phyloP scores from a whole-genome alignment of 2,329 filamentous ascomycete species.

The Cordyceps fumosorosea region DNA sequence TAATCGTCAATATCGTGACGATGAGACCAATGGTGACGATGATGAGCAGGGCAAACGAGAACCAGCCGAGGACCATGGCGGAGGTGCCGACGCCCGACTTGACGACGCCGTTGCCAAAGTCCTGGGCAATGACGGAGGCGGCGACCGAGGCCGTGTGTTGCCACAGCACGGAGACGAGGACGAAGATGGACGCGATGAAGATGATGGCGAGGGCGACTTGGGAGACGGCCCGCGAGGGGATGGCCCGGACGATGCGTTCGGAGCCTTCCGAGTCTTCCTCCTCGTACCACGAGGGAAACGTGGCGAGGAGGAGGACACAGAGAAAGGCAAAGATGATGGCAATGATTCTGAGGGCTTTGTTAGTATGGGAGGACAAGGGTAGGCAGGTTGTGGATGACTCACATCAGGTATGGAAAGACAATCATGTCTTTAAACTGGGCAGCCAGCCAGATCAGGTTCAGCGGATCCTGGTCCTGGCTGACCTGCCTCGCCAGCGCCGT shows the following conservation, averaged over 20 bases:
- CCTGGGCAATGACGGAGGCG: slow-evolving; percentile 86
- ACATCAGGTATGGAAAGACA: slow-evolving; percentile 96
- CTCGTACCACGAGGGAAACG: slow-evolving; percentile 96
- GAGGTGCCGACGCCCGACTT: slow-evolving; percentile 83
- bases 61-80: slow-evolving; percentile 97
- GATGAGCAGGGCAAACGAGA: slow-evolving; percentile 87
- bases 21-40: slow-evolving; percentile 91
- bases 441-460: slow-evolving; percentile 96
- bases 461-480: slow-evolving; percentile 82
- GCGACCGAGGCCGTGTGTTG: slow-evolving; percentile 96
- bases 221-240: slow-evolving; percentile 85
- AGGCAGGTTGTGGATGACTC: slow-evolving; percentile 32
- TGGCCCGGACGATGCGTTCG: slow-evolving; percentile 86
- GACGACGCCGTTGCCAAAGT: slow-evolving; percentile 84
- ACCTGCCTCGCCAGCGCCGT: slow-evolving; percentile 87
- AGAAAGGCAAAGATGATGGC: slow-evolving; percentile 96
- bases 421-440: slow-evolving; percentile 97
- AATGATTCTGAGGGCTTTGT: slow-evolving; percentile 62
- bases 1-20: slow-evolving; percentile 94
- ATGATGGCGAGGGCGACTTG: slow-evolving; percentile 92
- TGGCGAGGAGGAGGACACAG: slow-evolving; percentile 89
- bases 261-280: slow-evolving; percentile 74
- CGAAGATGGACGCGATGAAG: slow-evolving; percentile 66
- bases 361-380: slow-evolving; percentile 8
- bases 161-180: slow-evolving; percentile 73